Evolutionary conservation across 176 grass and related monocot genomes (phyloP).

Genomic region (Cymbopogon citratus): DNA sequence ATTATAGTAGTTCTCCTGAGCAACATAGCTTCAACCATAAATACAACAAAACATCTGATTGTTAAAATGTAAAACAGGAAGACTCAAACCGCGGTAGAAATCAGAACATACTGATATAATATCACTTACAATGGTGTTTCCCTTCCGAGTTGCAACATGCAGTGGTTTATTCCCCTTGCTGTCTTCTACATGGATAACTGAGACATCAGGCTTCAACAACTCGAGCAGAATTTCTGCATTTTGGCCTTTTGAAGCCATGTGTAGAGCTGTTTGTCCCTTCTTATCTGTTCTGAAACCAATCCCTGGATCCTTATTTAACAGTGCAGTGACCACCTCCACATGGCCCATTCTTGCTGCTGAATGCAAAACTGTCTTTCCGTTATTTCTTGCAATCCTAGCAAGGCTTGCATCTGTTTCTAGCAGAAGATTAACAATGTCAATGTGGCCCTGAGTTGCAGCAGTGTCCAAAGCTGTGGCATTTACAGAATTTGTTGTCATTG

Average conservation of each 20-base stretch:
- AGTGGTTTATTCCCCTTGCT: constrained; percentile 80
- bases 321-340: constrained; percentile 67
- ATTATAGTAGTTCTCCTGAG: background rate
- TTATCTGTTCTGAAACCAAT: constrained; percentile 88
- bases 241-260: constrained; percentile 96
- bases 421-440: constrained; percentile 81
- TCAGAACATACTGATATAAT: constrained; percentile 24
- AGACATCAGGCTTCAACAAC: constrained; percentile 67
- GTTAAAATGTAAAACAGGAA: background rate
- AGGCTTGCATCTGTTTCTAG: constrained; percentile 84
- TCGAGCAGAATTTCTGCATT: constrained; percentile 74
- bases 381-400: constrained; percentile 79
- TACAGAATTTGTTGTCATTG: constrained; percentile 88
- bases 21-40: constrained; percentile 10
- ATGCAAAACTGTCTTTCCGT: constrained; percentile 86
- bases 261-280: constrained; percentile 89
- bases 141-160: constrained; percentile 90
- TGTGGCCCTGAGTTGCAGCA: constrained; percentile 80
- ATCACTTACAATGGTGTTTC: constrained; percentile 62
- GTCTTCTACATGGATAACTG: constrained; percentile 74
- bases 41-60: background rate
- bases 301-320: constrained; percentile 79
- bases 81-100: background rate
- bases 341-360: constrained; percentile 97
- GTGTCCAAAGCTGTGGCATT: constrained; percentile 95